Evolutionary conservation across 2,329 filamentous ascomycete species (phyloP), one percentile per base, ranked within the genome.

Genomic region (Colletotrichum echinochloae): DNA sequence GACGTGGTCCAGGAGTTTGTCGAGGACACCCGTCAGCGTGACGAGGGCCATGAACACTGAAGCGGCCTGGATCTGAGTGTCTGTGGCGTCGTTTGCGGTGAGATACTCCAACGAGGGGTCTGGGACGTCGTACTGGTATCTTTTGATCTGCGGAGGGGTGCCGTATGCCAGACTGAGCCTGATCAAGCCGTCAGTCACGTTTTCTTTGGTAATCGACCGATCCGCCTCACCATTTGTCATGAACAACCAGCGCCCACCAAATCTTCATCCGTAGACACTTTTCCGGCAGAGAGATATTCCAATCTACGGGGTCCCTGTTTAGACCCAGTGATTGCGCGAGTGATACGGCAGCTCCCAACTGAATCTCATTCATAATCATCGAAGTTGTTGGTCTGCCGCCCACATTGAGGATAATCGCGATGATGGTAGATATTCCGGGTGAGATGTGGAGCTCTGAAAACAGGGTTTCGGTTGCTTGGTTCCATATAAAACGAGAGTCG

Each of bases 401-500:
- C 1, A 91, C 79, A 72, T 91, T 89, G 14, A 91, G 81, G 14
- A 90, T 77, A 5, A 87, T 84, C 1, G 88, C 86, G 30, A 86
- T 83, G 39, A 91, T 84, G 1, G 88, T 88, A 0, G 88, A 88
- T 52, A 90, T 80, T 0, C 88, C 87, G 0, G 88, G 89, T 0
- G 86, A 86, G 2, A 88, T 83, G 55, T 88, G 85, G 8, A 90
- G 84, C 66, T 91, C 88, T 0, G 85, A 88, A 70, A 89, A 88
- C 3, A 90, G 80, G 0, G 88, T 87, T 63, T 88, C 87, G 20
- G 85, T 87, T 5, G 88, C 88, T 67, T 89, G 83, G 70, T 91
- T 91, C 83, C 90, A 90, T 12, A 88, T 85, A 74, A 89, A 91
- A 35, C 88, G 84, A 54, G 83, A 82, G 74, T 91, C 88, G 0